Conservation (phyloP, 2,329 filamentous ascomycete species). For the Aspergillus fumigatus region DNA sequence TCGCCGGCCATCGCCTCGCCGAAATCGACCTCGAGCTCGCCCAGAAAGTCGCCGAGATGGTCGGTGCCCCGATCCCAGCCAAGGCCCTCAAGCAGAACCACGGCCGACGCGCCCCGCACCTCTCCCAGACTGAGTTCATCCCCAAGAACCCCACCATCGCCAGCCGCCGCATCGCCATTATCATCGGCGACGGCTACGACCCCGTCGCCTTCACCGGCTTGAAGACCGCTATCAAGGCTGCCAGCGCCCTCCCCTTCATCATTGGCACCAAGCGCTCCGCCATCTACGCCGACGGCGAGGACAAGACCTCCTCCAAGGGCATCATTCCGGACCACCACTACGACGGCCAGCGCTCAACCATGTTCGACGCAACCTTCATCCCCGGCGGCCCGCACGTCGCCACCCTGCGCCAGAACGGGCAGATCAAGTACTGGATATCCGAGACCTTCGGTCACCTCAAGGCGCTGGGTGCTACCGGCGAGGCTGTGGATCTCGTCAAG, state of each 20-base stretch:
- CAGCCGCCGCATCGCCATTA: slow-evolving; percentile 67
- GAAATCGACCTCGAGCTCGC: slow-evolving; percentile 69
- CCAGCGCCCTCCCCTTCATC: slow-evolving; percentile 65
- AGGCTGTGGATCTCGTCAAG: slow-evolving; percentile 62
- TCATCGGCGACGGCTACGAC: slow-evolving; percentile 76
- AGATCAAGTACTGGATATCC: slow-evolving; percentile 70
- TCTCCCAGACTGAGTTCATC: slow-evolving; percentile 62
- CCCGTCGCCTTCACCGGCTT: slow-evolving; percentile 60
- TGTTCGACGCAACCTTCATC: slow-evolving; percentile 76
- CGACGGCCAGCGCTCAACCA: slow-evolving; percentile 68
- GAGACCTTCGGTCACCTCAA: slow-evolving; percentile 60
- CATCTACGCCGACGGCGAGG: slow-evolving; percentile 59
- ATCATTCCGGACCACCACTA: slow-evolving; percentile 71
- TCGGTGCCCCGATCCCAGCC: slow-evolving; percentile 60
- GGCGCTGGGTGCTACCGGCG: slow-evolving; percentile 63
- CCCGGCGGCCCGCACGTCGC: slow-evolving; percentile 64
- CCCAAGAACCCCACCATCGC: slow-evolving; percentile 63
- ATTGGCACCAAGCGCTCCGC: slow-evolving; percentile 64
- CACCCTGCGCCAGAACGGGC: slow-evolving; percentile 64
- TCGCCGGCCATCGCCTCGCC: slow-evolving; percentile 58
- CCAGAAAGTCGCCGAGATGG: slow-evolving; percentile 63
- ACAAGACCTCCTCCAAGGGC: slow-evolving; percentile 29
- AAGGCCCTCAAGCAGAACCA: slow-evolving; percentile 57
- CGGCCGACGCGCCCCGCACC: slow-evolving; percentile 60
- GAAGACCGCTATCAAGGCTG: slow-evolving; percentile 57